Percentiles rank a stretch among this genome's conserved stretches.
These are phyloP conservation scores for Rhododendron mucronatum DNA, from an alignment of 148 eudicot genomes.

Conservation along the genomic window DNA sequence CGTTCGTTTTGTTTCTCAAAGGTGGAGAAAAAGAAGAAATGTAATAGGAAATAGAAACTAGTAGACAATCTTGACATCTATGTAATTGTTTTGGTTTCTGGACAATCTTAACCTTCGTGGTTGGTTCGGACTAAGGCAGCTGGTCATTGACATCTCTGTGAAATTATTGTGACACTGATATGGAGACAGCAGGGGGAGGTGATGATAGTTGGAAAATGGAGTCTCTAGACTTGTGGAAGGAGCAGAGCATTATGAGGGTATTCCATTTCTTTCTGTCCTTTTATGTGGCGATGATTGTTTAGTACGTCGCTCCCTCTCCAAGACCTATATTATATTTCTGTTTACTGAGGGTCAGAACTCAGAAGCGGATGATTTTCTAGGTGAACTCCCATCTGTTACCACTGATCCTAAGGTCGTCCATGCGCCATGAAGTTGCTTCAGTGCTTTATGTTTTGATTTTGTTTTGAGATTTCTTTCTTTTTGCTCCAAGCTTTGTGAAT, in stretches of 20 bases:
- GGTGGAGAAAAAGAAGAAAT: no score
- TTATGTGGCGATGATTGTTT: background rate
- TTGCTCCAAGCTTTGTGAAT: background rate
- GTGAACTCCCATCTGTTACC: background rate
- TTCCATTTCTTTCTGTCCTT: background rate
- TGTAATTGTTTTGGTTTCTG: background rate
- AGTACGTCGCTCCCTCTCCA: background rate
- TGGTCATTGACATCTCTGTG: background rate
- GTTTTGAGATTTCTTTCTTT: background rate
- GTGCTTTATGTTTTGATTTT: no score
- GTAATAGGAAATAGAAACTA: background rate
- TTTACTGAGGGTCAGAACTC: no score
- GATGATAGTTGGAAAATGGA: background rate
- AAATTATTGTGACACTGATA: background rate
- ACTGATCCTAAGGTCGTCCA: background rate
- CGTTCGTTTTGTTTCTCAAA: background rate
- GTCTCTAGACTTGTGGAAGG: background rate
- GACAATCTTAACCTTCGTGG: background rate
- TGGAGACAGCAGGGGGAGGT: background rate
- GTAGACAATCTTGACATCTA: background rate
- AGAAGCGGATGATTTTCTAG: no score
- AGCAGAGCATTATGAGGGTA: background rate
- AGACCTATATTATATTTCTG: background rate
- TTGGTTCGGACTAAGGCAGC: background rate
- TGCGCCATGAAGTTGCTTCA: background rate